Conservation (phyloP, 768 basidiomycete genomes). For the Naematelia aurantialba region DNA sequence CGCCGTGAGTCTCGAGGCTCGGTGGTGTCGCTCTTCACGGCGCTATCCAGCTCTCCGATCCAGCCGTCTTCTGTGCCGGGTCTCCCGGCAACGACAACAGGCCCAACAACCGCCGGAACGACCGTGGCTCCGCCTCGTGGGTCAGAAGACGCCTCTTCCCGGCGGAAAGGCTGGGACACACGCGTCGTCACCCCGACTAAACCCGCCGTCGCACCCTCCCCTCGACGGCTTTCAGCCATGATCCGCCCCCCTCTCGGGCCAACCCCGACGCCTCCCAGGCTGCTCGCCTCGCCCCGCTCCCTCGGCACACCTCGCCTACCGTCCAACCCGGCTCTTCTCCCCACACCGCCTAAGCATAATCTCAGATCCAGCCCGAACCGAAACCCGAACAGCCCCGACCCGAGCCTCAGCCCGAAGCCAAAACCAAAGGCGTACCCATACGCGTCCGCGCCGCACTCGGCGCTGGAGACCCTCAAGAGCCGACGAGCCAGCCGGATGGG, state of each 20-base stretch:
- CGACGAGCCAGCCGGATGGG: slow-evolving; percentile 8
- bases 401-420: too few species aligned
- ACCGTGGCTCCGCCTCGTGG: too few species aligned
- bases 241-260: slow-evolving; percentile 10
- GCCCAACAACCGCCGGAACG: too few species aligned
- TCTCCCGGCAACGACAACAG: background rate
- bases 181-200: too few species aligned
- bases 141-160: too few species aligned
- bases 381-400: too few species aligned
- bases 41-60: background rate
- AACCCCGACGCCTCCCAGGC: slow-evolving; percentile 5
- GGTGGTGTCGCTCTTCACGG: background rate
- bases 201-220: too few species aligned
- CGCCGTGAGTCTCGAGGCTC: background rate
- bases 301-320: slow-evolving; percentile 2
- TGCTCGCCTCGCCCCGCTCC: slow-evolving; percentile 3
- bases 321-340: background rate
- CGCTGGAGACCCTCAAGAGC: background rate
- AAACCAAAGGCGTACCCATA: background rate
- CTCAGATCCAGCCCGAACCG: too few species aligned
- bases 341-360: background rate
- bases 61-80: background rate
- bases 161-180: too few species aligned
- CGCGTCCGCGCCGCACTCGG: background rate
- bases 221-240: slow-evolving; percentile 3